A percentile compares a stretch with the other conserved stretches of the same genome.
Evolutionary conservation across 441 rosid species (phyloP).

Genomic region (Geranium incanum): DNA sequence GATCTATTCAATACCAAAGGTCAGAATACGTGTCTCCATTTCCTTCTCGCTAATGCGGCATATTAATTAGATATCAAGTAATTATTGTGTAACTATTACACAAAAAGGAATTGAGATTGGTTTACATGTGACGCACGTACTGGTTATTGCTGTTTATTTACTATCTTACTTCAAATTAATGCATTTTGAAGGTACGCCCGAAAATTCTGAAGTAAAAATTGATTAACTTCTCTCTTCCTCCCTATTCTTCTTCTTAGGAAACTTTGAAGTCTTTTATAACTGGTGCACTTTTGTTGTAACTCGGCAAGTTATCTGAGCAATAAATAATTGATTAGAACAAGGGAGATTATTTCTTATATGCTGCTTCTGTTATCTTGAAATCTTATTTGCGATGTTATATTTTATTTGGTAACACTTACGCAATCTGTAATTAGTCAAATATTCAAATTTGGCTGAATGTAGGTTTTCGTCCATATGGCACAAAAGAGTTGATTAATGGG

Average conservation of each 20-base stretch:
- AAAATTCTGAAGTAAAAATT: too few relatives aligned
- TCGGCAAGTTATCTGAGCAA: background rate
- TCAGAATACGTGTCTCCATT: background rate
- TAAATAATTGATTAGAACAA: background rate
- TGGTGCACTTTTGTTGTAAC: background rate
- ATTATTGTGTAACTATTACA: background rate
- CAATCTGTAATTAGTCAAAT: background rate
- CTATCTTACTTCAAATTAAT: too few relatives aligned
- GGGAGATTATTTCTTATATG: background rate
- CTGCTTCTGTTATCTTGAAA: background rate
- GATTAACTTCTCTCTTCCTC: background rate
- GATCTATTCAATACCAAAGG: background rate
- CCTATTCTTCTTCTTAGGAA: background rate
- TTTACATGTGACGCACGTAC: background rate
- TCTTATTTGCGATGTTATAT: background rate
- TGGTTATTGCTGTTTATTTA: background rate
- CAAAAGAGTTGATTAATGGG: background rate
- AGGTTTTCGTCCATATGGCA: background rate
- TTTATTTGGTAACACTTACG: background rate
- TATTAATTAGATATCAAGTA: background rate
- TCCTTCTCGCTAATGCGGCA: background rate
- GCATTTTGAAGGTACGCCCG: too few relatives aligned
- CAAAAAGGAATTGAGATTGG: background rate
- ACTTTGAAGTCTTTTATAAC: background rate
- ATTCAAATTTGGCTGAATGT: background rate